Evolutionary conservation across 1,139 yeast genomes (phyloP).

Genomic region (Sugiyamaella novakii): DNA sequence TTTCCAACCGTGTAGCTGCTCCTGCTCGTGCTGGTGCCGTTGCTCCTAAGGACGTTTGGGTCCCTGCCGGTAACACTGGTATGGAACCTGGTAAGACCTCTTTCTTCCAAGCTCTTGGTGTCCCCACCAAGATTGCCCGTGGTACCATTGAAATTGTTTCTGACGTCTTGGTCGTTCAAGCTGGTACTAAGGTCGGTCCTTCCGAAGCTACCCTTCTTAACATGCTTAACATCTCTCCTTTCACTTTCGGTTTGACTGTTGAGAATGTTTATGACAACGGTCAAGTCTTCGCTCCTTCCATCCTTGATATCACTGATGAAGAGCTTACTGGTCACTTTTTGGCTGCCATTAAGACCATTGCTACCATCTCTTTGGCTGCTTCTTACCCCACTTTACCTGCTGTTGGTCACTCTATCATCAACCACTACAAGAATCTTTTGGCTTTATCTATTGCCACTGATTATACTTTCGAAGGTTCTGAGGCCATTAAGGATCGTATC

Average conservation of each 20-base stretch:
- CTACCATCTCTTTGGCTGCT: constrained; percentile 94
- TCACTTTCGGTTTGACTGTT: constrained; percentile 97
- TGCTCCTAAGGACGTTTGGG: constrained; percentile 97
- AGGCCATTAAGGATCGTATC: constrained; percentile 97
- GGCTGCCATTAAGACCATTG: constrained; percentile 89
- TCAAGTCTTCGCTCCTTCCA: constrained; percentile 94
- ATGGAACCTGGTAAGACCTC: constrained; percentile 99
- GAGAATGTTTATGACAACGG: constrained; percentile 98
- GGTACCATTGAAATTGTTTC: constrained; percentile 99
- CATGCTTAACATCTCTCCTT: constrained; percentile 99
- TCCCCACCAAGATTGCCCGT: constrained; percentile 99
- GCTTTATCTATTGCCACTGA: constrained; percentile 98
- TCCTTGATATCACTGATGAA: constrained; percentile 98
- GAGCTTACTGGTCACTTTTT: constrained; percentile 92
- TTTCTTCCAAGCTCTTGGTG: constrained; percentile 99
- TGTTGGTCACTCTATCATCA: constrained; percentile 97
- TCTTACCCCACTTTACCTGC: constrained; percentile 99
- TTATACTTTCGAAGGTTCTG: constrained; percentile 99
- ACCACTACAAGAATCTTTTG: constrained; percentile 98
- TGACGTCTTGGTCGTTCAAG: constrained; percentile 93
- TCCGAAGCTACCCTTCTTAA: constrained; percentile 98
- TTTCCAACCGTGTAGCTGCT: constrained; percentile 97
- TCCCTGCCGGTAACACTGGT: constrained; percentile 99
- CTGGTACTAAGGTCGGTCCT: constrained; percentile 92
- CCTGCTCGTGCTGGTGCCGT: constrained; percentile 99